Base-by-base conservation (phyloP, 2,329 filamentous ascomycete genomes). In the Fusarium sp. region DNA sequence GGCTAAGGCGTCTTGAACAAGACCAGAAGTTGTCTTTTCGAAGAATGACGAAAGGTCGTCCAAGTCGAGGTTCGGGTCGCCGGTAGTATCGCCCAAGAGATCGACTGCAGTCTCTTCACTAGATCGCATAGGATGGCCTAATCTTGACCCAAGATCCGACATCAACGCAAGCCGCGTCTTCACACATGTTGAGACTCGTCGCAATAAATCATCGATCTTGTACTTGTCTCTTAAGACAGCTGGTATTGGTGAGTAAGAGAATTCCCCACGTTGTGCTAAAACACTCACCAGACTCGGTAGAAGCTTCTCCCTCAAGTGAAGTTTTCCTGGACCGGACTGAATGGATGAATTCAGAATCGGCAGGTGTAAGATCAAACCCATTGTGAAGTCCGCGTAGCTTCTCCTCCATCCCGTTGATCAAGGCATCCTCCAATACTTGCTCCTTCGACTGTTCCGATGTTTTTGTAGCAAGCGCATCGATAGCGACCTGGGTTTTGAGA, bases 341-440 rank as follows among this genome's bases (percentile, higher is more conserved):
- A 7, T 74, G 70, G 11, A 81, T 66, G 28, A 82, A 77, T 11
- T 74, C 74, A 42, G 77, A 74, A 55, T 82, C 80, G 26, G 79
- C 74, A 68, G 79, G 66, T 63, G 74, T 79, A 20, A 79, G 65
- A 53, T 77, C 76, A 23, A 72, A 66, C 18, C 74, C 74, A 5
- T 74, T 75, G 48, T 78, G 77, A 33, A 79, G 72, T 21, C 73
- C 71, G 13, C 75, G 80, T 46, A 86, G 70, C 43, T 80, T 79
- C 13, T 83, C 81, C 26, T 91, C 84, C 4, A 92, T 77, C 7
- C 91, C 82, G 11, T 84, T 80, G 9, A 85, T 82, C 35, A 93
- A 83, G 5, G 88, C 82, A 54, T 88, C 85, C 13, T 85, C 84
- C 18, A 91, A 75, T 20, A 85, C 80, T 18, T 88, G 85, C 16